Percentiles rank a stretch among this genome's conserved stretches.
phyloP scores from a whole-genome alignment of 2,329 filamentous ascomycete species.

The Bipolaris sorokiniana region DNA sequence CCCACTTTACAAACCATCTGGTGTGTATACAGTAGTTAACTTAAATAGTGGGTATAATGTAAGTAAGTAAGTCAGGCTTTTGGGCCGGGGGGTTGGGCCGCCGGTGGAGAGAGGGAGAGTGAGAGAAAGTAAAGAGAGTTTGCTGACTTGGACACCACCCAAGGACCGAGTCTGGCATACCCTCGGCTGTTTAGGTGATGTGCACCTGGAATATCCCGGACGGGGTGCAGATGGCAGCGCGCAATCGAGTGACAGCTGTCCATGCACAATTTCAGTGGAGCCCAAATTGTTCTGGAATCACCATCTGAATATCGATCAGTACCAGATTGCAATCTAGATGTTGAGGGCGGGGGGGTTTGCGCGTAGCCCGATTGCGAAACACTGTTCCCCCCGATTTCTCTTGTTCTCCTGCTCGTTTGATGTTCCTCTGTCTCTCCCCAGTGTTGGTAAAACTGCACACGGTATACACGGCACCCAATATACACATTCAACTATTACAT shows the following conservation, averaged over 20 bases:
- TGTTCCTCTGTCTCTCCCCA: neutral
- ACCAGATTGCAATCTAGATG: slow-evolving; percentile 1
- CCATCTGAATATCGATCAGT: slow-evolving; percentile 1
- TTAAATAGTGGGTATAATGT: no score
- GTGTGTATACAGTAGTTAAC: no score
- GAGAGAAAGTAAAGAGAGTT: neutral
- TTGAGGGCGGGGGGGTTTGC: slow-evolving; percentile 9
- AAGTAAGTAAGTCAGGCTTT: no score
- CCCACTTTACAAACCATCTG: no score
- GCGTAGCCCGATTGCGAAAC: slow-evolving; percentile 1
- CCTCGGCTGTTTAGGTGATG: slow-evolving; percentile 1
- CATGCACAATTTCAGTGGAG: slow-evolving; percentile 11
- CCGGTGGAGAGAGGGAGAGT: neutral
- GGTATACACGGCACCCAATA: no score
- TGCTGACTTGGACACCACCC: slow-evolving; percentile 4
- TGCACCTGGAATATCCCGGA: slow-evolving; percentile 3
- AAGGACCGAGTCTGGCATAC: slow-evolving; percentile 2
- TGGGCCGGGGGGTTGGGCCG: neutral
- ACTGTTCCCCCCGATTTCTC: neutral
- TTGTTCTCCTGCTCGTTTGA: no score
- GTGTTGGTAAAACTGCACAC: neutral
- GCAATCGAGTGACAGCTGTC: slow-evolving; percentile 11
- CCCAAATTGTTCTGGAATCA: slow-evolving; percentile 14
- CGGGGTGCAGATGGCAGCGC: slow-evolving; percentile 2
- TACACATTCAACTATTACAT: no score